Evolutionary conservation across 345 rosid genomes (phyloP).

Genomic region (Erysimum cheiranthoides): DNA sequence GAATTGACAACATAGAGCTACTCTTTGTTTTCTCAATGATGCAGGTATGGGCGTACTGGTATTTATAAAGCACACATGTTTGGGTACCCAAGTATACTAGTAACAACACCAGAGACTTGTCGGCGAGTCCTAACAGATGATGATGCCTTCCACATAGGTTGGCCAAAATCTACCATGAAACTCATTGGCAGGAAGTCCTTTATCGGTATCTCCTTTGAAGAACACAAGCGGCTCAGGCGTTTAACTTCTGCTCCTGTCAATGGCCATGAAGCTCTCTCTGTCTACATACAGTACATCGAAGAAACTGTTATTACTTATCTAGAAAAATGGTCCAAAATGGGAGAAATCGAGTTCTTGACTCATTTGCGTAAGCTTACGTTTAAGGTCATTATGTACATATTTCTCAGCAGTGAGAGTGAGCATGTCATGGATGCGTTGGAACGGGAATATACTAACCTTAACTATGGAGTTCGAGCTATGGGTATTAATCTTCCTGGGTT

Average conservation of each 20-base stretch:
- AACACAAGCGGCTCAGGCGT: slow-evolving; percentile 85
- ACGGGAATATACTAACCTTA: slow-evolving; percentile 73
- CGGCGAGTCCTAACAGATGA: slow-evolving; percentile 68
- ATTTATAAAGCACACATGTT: slow-evolving; percentile 86
- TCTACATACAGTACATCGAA: slow-evolving; percentile 69
- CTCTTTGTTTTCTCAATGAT: slow-evolving; percentile 15
- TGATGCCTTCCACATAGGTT: slow-evolving; percentile 75
- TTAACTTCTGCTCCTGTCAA: slow-evolving; percentile 82
- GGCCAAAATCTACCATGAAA: slow-evolving; percentile 72
- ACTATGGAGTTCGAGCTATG: slow-evolving; percentile 87
- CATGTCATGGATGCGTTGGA: slow-evolving; percentile 69
- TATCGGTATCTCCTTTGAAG: slow-evolving; percentile 67
- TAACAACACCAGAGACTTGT: slow-evolving; percentile 73
- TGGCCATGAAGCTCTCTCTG: slow-evolving; percentile 75
- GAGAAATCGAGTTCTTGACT: slow-evolving; percentile 69
- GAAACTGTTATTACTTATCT: slow-evolving; percentile 57
- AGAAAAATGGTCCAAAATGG: slow-evolving; percentile 72
- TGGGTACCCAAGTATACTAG: slow-evolving; percentile 79
- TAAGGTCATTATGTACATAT: slow-evolving; percentile 79
- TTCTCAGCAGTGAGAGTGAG: slow-evolving; percentile 74
- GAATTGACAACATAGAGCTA: background rate
- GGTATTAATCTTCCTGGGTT: slow-evolving; percentile 88
- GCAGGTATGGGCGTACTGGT: slow-evolving; percentile 70
- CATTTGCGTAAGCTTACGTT: slow-evolving; percentile 80
- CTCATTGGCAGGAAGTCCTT: slow-evolving; percentile 86